These are phyloP conservation scores for Drosera capensis DNA, from an alignment of 148 eudicot species.

Conservation along the genomic window DNA sequence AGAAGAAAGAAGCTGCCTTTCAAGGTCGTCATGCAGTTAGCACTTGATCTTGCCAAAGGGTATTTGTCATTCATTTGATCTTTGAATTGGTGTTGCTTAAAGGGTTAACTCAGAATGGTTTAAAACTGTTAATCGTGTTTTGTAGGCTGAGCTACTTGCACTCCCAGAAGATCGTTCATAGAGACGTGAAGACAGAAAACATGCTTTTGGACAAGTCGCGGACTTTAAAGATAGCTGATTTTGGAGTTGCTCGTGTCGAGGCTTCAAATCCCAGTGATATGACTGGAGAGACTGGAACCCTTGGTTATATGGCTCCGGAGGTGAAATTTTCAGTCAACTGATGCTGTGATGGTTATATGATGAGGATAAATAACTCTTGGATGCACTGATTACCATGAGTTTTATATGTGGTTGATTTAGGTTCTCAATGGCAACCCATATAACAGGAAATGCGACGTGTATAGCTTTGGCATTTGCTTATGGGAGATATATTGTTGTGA, in stretches of 20 bases:
- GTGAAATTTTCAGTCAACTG: too few species aligned
- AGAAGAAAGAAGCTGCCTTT: slow-evolving; percentile 61
- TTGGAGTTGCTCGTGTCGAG: slow-evolving; percentile 96
- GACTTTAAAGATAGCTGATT: slow-evolving; percentile 75
- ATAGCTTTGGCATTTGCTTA: slow-evolving; percentile 90
- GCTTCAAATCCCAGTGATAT: slow-evolving; percentile 86
- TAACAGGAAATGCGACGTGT: slow-evolving; percentile 89
- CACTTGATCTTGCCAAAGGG: slow-evolving; percentile 93
- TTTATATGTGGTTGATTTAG: slow-evolving; percentile 16
- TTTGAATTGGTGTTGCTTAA: background rate
- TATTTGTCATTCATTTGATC: too few species aligned
- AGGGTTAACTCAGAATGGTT: background rate
- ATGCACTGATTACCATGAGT: background rate
- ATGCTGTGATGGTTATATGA: too few species aligned
- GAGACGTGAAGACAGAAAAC: slow-evolving; percentile 90
- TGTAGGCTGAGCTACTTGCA: slow-evolving; percentile 77
- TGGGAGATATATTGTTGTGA: slow-evolving; percentile 97
- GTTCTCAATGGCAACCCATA: slow-evolving; percentile 90
- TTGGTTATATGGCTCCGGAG: slow-evolving; percentile 98
- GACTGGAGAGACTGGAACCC: slow-evolving; percentile 95
- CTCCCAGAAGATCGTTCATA: slow-evolving; percentile 72
- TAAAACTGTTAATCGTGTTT: background rate
- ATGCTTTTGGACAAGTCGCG: slow-evolving; percentile 59
- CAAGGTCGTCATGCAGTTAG: slow-evolving; percentile 67
- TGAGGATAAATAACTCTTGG: background rate